Evolutionary conservation across 2,329 filamentous ascomycete genomes (phyloP).

Genomic region (Hypoxylon sp.): DNA sequence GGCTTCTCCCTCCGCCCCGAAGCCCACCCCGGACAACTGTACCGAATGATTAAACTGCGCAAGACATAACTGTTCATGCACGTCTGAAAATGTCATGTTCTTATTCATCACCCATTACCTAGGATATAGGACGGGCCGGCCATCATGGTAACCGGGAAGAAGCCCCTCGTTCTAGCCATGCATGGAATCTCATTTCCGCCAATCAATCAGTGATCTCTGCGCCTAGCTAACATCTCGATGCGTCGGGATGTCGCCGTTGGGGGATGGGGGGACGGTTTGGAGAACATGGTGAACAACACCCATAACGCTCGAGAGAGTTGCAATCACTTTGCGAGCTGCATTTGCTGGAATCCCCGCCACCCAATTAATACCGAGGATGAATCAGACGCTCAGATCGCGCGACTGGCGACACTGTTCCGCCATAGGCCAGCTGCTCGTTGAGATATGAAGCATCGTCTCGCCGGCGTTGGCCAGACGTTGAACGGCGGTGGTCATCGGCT

Average conservation of each 20-base stretch:
- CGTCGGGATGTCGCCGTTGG: slow-evolving; percentile 9
- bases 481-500: slow-evolving; percentile 8
- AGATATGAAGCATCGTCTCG: slow-evolving; percentile 8
- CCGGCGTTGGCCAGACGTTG: slow-evolving; percentile 4
- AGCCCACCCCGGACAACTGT: slow-evolving; percentile 2
- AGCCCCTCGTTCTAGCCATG: slow-evolving; percentile 35
- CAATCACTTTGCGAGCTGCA: slow-evolving; percentile 30
- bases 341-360: slow-evolving; percentile 22
- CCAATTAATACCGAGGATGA: slow-evolving; percentile 12
- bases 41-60: slow-evolving; percentile 4
- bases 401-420: slow-evolving; percentile 7
- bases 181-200: slow-evolving; percentile 39
- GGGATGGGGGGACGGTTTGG: slow-evolving; percentile 7
- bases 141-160: slow-evolving; percentile 1
- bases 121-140: slow-evolving; percentile 3
- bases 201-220: slow-evolving; percentile 38
- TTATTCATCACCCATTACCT: background rate
- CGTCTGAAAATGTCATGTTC: slow-evolving; percentile 13
- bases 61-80: slow-evolving; percentile 23
- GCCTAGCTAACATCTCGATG: slow-evolving; percentile 22
- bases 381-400: slow-evolving; percentile 3
- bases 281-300: slow-evolving; percentile 21
- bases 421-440: slow-evolving; percentile 18
- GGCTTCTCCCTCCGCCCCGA: slow-evolving; percentile 4
- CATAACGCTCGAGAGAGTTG: slow-evolving; percentile 21